phyloP scores from a whole-genome alignment of 768 basidiomycete genomes.

The Gloeopeniophorella convolvens region DNA sequence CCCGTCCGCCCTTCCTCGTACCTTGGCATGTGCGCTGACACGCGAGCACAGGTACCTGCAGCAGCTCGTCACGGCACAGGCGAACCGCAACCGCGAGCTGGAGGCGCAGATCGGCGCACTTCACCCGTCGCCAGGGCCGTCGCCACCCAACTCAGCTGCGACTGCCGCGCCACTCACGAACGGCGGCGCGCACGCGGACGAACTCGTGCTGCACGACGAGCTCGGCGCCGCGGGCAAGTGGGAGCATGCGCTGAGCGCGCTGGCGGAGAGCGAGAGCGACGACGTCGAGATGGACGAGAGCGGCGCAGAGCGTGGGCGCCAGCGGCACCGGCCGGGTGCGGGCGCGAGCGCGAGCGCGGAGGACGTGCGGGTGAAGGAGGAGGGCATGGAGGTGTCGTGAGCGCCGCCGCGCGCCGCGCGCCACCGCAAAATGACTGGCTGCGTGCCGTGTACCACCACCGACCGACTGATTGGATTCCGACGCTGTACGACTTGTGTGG shows the following conservation, averaged over 20 bases:
- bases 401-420: too few species aligned
- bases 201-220: slow-evolving; percentile 15
- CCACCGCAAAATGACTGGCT: not conserved
- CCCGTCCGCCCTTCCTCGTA: not conserved
- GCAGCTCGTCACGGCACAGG: slow-evolving; percentile 77
- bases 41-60: slow-evolving; percentile 55
- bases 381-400: slow-evolving; percentile 21
- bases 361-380: slow-evolving; percentile 17
- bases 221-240: slow-evolving; percentile 13
- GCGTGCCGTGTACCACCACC: not conserved
- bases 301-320: not conserved
- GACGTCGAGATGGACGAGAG: slow-evolving; percentile 14
- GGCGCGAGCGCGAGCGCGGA: slow-evolving; percentile 17
- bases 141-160: not conserved
- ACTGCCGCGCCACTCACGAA: slow-evolving; percentile 6
- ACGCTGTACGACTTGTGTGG: not conserved
- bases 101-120: slow-evolving; percentile 51
- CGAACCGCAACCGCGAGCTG: slow-evolving; percentile 69
- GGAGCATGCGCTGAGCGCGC: slow-evolving; percentile 7
- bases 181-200: slow-evolving; percentile 1
- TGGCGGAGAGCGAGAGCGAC: slow-evolving; percentile 19
- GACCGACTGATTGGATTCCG: not conserved
- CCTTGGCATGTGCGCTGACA: not conserved
- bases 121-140: not conserved
- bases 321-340: slow-evolving; percentile 6